phyloP scores from a whole-genome alignment of 2,329 filamentous ascomycete species.

The Colletotrichum chrysophilum region DNA sequence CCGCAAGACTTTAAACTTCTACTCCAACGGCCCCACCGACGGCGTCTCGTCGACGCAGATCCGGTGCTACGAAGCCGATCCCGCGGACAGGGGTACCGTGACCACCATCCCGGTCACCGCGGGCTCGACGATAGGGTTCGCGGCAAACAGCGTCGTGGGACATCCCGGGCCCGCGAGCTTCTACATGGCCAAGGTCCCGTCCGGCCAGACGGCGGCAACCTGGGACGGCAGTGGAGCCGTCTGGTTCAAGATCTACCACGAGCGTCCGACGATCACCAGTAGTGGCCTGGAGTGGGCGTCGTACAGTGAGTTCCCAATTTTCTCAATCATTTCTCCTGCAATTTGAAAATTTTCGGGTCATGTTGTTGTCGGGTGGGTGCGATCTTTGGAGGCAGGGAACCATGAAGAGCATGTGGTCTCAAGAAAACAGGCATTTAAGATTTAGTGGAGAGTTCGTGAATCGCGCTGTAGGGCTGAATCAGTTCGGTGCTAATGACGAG shows the following conservation, averaged over 20 bases:
- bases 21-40: constrained; percentile 33
- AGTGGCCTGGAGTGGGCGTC: constrained; percentile 44
- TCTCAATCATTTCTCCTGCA: not conserved
- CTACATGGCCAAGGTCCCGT: constrained; percentile 41
- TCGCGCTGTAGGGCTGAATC: constrained; percentile 8
- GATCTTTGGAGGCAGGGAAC: not conserved
- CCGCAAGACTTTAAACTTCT: constrained; percentile 39
- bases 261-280: constrained; percentile 38
- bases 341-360: not conserved
- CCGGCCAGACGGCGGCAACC: constrained; percentile 33
- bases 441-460: not conserved
- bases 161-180: constrained; percentile 43
- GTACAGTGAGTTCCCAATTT: constrained; percentile 27
- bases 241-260: constrained; percentile 44
- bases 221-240: constrained; percentile 37
- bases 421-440: not conserved
- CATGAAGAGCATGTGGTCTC: not conserved
- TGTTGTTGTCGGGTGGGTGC: not conserved
- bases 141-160: constrained; percentile 38
- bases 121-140: constrained; percentile 37
- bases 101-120: constrained; percentile 22
- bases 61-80: constrained; percentile 35
- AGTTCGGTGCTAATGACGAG: not conserved
- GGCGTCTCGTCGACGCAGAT: constrained; percentile 34
- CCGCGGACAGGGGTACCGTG: constrained; percentile 5